phyloP scores from a whole-genome alignment of 2,329 filamentous ascomycete genomes.

The Fusarium sp. region DNA sequence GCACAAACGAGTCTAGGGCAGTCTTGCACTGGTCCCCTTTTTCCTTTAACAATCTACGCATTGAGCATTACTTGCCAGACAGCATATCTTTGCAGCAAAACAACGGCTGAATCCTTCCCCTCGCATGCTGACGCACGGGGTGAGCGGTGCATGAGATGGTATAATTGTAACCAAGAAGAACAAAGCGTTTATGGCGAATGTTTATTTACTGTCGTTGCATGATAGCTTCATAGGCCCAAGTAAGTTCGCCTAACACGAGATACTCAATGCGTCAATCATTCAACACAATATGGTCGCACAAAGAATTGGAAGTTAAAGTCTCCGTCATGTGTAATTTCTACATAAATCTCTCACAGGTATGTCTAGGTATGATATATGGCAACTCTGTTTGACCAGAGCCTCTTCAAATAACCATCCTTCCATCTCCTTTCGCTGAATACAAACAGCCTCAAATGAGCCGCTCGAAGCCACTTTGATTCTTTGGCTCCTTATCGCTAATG shows the following conservation, averaged over 20 bases:
- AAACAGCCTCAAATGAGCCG: constrained; percentile 22
- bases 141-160: no score
- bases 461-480: constrained; percentile 23
- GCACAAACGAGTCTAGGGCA: no score
- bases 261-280: background rate
- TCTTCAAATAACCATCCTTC: constrained; percentile 5
- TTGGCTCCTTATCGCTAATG: constrained; percentile 40
- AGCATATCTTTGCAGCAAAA: no score
- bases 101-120: no score
- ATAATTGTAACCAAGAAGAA: no score
- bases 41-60: no score
- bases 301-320: constrained; percentile 1
- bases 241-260: no score
- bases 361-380: constrained; percentile 18
- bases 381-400: constrained; percentile 2
- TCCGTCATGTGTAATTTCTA: constrained; percentile 8
- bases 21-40: no score
- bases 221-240: background rate
- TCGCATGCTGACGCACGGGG: no score
- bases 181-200: no score
- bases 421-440: constrained; percentile 14
- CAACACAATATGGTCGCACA: background rate
- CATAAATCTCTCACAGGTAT: constrained; percentile 16
- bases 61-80: no score
- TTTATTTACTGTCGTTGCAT: background rate